Evolutionary conservation across 1,284 basidiomycete species (phyloP).

Genomic region (Phenoliferia sp.): DNA sequence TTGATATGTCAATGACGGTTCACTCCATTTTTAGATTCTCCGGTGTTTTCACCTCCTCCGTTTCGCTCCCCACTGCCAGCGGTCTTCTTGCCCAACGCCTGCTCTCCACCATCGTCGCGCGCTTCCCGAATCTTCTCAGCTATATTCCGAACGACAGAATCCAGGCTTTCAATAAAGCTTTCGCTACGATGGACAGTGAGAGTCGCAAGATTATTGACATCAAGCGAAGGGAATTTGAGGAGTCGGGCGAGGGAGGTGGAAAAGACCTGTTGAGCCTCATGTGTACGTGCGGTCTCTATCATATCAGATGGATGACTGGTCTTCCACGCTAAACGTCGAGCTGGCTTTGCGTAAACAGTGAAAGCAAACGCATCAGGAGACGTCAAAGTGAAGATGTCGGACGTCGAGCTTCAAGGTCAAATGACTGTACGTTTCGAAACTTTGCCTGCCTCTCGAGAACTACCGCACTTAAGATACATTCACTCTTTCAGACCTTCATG

Average conservation of each 20-base stretch:
- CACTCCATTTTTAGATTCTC: background rate
- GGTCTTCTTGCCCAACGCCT: slow-evolving; percentile 7
- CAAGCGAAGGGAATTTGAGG: slow-evolving; percentile 23
- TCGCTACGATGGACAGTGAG: slow-evolving; percentile 28
- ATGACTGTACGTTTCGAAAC: slow-evolving; percentile 12
- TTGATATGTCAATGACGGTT: background rate
- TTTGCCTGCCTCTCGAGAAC: background rate
- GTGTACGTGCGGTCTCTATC: slow-evolving; percentile 15
- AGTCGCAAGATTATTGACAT: slow-evolving; percentile 37
- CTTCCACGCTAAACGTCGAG: background rate
- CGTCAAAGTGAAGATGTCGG: slow-evolving; percentile 19
- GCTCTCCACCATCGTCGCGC: slow-evolving; percentile 12
- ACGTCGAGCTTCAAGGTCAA: slow-evolving; percentile 25
- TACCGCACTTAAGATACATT: background rate
- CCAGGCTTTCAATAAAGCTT: slow-evolving; percentile 3
- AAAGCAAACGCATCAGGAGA: slow-evolving; percentile 15
- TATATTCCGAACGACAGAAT: background rate
- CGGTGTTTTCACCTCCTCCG: background rate
- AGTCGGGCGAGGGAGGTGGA: slow-evolving; percentile 25
- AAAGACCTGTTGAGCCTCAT: slow-evolving; percentile 36
- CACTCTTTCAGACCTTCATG: background rate
- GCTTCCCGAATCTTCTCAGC: slow-evolving; percentile 14
- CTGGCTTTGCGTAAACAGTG: no score
- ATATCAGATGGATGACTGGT: background rate
- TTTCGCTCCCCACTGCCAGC: background rate